These are phyloP conservation scores for Camelina laxa DNA, from an alignment of 345 rosid species.

Conservation along the genomic window DNA sequence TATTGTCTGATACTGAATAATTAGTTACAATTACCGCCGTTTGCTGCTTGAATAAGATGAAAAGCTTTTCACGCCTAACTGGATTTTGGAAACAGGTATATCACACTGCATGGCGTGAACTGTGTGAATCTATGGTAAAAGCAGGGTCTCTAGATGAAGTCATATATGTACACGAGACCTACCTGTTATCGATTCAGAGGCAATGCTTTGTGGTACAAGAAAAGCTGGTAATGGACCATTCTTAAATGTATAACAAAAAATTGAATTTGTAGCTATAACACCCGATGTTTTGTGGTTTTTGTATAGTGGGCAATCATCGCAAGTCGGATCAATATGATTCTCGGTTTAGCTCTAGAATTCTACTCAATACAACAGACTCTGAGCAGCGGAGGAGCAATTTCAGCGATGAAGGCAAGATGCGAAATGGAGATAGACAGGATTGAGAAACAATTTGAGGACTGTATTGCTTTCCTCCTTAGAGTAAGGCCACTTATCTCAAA, in stretches of 20 bases:
- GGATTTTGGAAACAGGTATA: constrained; percentile 71
- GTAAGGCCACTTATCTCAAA: constrained; percentile 47
- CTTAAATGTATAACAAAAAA: constrained; percentile 14
- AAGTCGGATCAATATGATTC: constrained; percentile 86
- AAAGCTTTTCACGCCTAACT: constrained; percentile 27
- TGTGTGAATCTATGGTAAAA: constrained; percentile 82
- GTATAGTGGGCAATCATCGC: constrained; percentile 92
- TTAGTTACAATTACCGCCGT: constrained; percentile 7
- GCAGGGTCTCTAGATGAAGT: constrained; percentile 96
- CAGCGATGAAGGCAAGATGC: constrained; percentile 81
- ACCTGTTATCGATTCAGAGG: constrained; percentile 88
- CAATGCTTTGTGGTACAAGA: constrained; percentile 98
- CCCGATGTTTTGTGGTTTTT: constrained; percentile 25
- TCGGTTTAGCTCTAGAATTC: constrained; percentile 90
- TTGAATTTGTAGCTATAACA: not conserved
- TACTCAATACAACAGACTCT: constrained; percentile 85
- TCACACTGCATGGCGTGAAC: constrained; percentile 96
- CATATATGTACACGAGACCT: constrained; percentile 95
- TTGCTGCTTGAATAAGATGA: not conserved
- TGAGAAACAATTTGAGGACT: constrained; percentile 88
- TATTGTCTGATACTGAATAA: constrained; percentile 44
- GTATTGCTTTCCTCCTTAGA: constrained; percentile 92
- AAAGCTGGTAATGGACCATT: constrained; percentile 67
- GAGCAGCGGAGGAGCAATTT: constrained; percentile 73
- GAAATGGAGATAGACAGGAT: constrained; percentile 83